phyloP scores from a whole-genome alignment of 768 basidiomycete genomes.

The Exsudoporus frostii region DNA sequence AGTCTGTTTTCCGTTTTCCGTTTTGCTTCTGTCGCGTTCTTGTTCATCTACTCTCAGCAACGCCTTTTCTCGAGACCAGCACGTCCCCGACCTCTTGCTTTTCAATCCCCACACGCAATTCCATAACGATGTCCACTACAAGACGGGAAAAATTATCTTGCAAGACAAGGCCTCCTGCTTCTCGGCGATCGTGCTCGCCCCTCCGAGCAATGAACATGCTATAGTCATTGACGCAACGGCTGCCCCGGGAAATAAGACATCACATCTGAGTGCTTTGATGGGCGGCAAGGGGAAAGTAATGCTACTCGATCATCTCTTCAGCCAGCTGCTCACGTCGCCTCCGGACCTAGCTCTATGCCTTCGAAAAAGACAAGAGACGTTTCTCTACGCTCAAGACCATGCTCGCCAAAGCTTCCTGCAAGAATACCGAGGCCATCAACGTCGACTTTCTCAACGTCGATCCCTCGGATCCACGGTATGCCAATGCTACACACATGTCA shows the following conservation, averaged over 20 bases:
- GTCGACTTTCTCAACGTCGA: constrained; percentile 82
- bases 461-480: constrained; percentile 61
- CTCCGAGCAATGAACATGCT: constrained; percentile 48
- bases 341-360: constrained; percentile 67
- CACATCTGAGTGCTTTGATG: constrained; percentile 90
- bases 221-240: constrained; percentile 91
- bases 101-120: constrained; percentile 69
- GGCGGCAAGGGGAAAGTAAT: constrained; percentile 71
- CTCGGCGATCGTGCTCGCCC: constrained; percentile 83
- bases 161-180: constrained; percentile 99
- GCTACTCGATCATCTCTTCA: neutral
- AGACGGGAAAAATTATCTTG: constrained; percentile 78
- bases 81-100: constrained; percentile 77
- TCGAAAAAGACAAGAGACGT: constrained; percentile 81
- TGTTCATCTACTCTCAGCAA: constrained; percentile 38
- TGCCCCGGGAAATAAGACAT: constrained; percentile 98
- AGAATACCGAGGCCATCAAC: constrained; percentile 72
- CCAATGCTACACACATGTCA: constrained; percentile 82
- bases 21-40: neutral
- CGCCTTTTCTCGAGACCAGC: constrained; percentile 69
- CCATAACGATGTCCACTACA: constrained; percentile 69
- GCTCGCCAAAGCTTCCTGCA: constrained; percentile 80
- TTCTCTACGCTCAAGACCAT: constrained; percentile 83
- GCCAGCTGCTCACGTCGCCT: neutral
- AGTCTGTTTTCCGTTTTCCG: constrained; percentile 32